Evolutionary conservation across 2,329 filamentous ascomycete genomes (phyloP).

Genomic region (Penicillium brasilianum): DNA sequence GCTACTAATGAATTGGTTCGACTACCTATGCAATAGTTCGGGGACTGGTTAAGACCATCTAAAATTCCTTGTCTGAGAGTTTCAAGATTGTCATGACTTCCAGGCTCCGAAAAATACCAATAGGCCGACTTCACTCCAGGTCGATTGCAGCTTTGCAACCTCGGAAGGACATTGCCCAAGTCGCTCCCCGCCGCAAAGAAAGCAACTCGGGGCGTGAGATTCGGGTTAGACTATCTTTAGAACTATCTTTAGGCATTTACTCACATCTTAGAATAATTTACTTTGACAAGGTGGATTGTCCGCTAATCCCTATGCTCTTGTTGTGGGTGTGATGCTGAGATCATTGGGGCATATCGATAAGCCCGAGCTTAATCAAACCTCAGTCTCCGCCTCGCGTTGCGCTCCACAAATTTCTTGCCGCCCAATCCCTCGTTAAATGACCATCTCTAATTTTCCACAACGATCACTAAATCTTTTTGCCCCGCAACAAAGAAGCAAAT

Average conservation of each 20-base stretch:
- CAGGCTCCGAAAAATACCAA: too few species aligned
- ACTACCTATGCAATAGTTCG: too few species aligned
- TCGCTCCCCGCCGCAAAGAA: neutral
- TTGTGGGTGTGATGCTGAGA: slow-evolving; percentile 17
- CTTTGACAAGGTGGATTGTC: neutral
- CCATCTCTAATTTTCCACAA: neutral
- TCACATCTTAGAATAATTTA: neutral
- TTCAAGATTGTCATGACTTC: too few species aligned
- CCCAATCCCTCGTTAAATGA: neutral
- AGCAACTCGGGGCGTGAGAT: too few species aligned
- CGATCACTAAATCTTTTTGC: neutral
- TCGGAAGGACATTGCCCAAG: neutral
- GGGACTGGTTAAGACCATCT: too few species aligned
- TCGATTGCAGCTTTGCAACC: too few species aligned
- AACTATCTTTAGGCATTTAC: neutral
- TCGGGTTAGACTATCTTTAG: too few species aligned
- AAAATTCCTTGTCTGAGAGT: too few species aligned
- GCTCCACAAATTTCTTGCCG: slow-evolving; percentile 10
- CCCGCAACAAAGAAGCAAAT: neutral
- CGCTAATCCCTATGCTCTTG: neutral
- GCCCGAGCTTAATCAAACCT: slow-evolving; percentile 25
- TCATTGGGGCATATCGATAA: slow-evolving; percentile 26
- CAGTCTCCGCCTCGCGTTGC: slow-evolving; percentile 14
- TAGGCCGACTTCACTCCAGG: too few species aligned
- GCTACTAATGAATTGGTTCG: too few species aligned